Conservation (phyloP, 306 rosid genomes). For the Fragaria vesca region DNA sequence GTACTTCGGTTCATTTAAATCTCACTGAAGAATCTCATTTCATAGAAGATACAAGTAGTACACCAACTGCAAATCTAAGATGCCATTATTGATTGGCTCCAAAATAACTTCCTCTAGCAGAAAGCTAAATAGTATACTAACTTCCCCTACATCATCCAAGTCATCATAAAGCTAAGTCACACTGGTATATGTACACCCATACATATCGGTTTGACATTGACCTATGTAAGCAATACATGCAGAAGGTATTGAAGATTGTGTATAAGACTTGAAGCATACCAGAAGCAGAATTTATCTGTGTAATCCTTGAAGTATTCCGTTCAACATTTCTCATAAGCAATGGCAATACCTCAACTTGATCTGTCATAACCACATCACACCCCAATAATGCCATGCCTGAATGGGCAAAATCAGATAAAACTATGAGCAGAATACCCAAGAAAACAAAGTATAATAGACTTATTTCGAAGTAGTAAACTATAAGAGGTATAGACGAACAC, state of each 20-base stretch:
- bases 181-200: not conserved
- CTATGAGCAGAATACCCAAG: slow-evolving; percentile 11
- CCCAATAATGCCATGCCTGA: slow-evolving; percentile 96
- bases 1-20: not conserved
- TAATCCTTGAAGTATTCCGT: slow-evolving; percentile 76
- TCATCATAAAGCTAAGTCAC: not conserved
- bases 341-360: slow-evolving; percentile 88
- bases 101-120: not conserved
- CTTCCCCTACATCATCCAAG: not conserved
- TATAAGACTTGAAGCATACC: slow-evolving; percentile 37
- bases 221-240: slow-evolving; percentile 9
- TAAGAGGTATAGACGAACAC: not conserved
- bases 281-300: slow-evolving; percentile 61
- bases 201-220: not conserved
- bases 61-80: slow-evolving; percentile 15
- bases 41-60: not conserved
- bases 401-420: slow-evolving; percentile 32
- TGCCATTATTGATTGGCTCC: slow-evolving; percentile 1
- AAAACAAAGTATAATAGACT: slow-evolving; percentile 11
- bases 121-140: not conserved
- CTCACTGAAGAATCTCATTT: not conserved
- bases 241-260: slow-evolving; percentile 3
- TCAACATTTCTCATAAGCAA: slow-evolving; percentile 75
- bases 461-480: slow-evolving; percentile 22
- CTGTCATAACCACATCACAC: slow-evolving; percentile 77